Evolutionary conservation across 495 filamentous ascomycete genomes (phyloP), one percentile per base, ranked within the genome.

Genomic region (Penicillium crystallinum): DNA sequence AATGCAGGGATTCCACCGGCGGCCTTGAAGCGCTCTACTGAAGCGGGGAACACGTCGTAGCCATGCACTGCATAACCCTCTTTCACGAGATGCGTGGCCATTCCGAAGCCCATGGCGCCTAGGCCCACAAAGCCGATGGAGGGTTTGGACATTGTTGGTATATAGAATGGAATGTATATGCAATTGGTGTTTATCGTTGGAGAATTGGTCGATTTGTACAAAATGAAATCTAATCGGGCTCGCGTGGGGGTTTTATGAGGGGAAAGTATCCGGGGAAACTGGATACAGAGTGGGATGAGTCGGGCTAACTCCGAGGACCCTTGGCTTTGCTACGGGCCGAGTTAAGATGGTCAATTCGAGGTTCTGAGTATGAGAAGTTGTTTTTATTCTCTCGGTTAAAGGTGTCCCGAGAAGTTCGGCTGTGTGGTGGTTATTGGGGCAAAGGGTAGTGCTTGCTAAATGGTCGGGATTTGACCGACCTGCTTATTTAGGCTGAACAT

Each of bases 21-120:
- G 2, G 77, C 70, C 44, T 78, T 65, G 73, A 93, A 89, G 8
- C 76, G 78, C 39, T 86, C 79, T n/a, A 90, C 75, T 0, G 85
- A 82, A n/a, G 86, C 83, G 1, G 72, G 72, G 73, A 82, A 89
- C 50, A 91, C 79, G 62, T 93, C 89, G 64, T 82, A 93, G 41
- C 86, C 87, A 30, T 81, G 87, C 17, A 93, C 85, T 1, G 70
- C 40, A 62, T 85, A 87, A 51, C 82, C 83, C 37, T 81, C 69
- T 59, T 84, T 84, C 55, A 91, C 69, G 39, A 93, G 81, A 59
- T 90, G 79, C 34, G 82, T 85, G 58, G 89, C 88, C 86, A 91
- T 92, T 56, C 88, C 88, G 63, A 88, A 89, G 61, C 89, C 89
- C 89, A 91, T 93, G 71, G 89, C 88, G 56, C 89, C 89, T 6